phyloP scores from a whole-genome alignment of 2,329 filamentous ascomycete species.

The Calonectria pauciramosa region DNA sequence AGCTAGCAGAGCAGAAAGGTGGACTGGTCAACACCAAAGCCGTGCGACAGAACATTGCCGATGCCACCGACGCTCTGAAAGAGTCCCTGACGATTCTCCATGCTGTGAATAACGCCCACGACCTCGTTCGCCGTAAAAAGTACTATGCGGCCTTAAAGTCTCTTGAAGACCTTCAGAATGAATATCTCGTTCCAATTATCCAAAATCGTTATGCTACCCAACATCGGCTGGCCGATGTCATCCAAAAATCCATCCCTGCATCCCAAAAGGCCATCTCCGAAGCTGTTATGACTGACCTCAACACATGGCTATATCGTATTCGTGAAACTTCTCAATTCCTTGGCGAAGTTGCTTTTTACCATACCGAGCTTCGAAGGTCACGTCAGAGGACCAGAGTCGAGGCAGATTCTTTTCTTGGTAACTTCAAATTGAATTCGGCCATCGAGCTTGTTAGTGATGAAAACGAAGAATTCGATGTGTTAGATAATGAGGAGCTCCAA shows the following conservation, averaged over 20 bases:
- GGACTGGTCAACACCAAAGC: slow-evolving; percentile 92
- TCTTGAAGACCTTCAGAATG: slow-evolving; percentile 94
- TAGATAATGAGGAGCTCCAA: slow-evolving; percentile 95
- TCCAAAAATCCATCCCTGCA: slow-evolving; percentile 93
- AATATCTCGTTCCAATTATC: slow-evolving; percentile 82
- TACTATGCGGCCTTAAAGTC: slow-evolving; percentile 96
- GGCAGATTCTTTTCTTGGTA: slow-evolving; percentile 78
- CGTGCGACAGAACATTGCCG: slow-evolving; percentile 95
- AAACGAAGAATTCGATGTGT: slow-evolving; percentile 92
- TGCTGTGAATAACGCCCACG: slow-evolving; percentile 94
- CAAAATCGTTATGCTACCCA: slow-evolving; percentile 91
- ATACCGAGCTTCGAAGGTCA: slow-evolving; percentile 88
- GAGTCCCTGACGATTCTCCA: slow-evolving; percentile 93
- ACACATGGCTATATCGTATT: slow-evolving; percentile 96
- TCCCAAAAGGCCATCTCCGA: slow-evolving; percentile 95
- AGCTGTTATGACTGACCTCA: slow-evolving; percentile 95
- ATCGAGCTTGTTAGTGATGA: slow-evolving; percentile 97
- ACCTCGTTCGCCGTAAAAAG: slow-evolving; percentile 90
- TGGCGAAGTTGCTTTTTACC: slow-evolving; percentile 96
- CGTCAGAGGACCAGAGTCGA: slow-evolving; percentile 88
- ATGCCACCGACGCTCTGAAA: slow-evolving; percentile 88
- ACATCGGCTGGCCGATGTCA: slow-evolving; percentile 94
- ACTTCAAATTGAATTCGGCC: slow-evolving; percentile 94
- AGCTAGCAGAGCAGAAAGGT: slow-evolving; percentile 93
- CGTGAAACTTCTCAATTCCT: slow-evolving; percentile 96